These are phyloP conservation scores for Macrophomina pseudophaseolina DNA, from an alignment of 2,329 filamentous ascomycete species.

Conservation along the genomic window DNA sequence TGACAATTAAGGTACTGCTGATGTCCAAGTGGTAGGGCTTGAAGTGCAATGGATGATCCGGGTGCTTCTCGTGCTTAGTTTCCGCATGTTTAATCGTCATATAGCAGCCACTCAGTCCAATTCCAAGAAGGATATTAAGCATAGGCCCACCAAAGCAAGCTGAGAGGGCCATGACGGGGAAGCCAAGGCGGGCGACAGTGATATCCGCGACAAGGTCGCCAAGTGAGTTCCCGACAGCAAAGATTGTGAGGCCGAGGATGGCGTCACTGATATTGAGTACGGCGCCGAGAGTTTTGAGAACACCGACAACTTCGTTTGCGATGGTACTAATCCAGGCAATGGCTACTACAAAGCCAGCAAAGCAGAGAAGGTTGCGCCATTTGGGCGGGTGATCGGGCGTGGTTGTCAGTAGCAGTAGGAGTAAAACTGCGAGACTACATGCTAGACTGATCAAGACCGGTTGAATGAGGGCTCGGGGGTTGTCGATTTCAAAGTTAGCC, in stretches of 20 bases:
- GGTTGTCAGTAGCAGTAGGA: constrained; percentile 71
- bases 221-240: constrained; percentile 93
- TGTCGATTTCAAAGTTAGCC: constrained; percentile 68
- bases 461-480: constrained; percentile 64
- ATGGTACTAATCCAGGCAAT: constrained; percentile 98
- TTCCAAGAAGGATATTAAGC: constrained; percentile 94
- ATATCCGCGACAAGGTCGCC: constrained; percentile 95
- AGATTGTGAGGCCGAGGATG: constrained; percentile 91
- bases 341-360: constrained; percentile 86
- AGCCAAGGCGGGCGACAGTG: constrained; percentile 89
- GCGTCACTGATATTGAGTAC: constrained; percentile 93
- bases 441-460: constrained; percentile 50
- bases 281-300: constrained; percentile 90
- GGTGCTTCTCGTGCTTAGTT: constrained; percentile 69
- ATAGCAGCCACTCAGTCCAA: constrained; percentile 88
- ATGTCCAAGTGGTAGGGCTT: constrained; percentile 83
- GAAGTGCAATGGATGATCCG: constrained; percentile 67
- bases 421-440: constrained; percentile 69
- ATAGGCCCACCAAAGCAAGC: constrained; percentile 98
- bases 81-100: constrained; percentile 78
- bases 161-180: constrained; percentile 92
- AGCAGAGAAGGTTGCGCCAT: constrained; percentile 80
- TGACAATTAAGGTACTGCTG: constrained; percentile 82
- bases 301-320: constrained; percentile 91
- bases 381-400: constrained; percentile 69